Conservation (phyloP, 2,329 filamentous ascomycete species). For the Aspergillus glaucus region DNA sequence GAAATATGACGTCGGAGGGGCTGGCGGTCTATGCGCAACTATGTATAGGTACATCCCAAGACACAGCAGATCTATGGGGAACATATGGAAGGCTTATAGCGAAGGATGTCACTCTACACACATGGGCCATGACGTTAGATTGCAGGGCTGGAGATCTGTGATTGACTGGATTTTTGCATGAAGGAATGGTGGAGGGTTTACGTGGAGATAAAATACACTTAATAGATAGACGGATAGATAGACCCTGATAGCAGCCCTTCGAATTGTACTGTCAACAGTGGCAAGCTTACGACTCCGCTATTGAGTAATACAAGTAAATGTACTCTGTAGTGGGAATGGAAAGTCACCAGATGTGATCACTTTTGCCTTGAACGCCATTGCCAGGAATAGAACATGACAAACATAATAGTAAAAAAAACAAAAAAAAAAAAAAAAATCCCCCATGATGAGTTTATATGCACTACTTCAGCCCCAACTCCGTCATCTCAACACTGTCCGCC, state of each 20-base stretch:
- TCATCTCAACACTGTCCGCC: slow-evolving; percentile 47
- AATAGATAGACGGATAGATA: no score
- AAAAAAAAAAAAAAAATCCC: slow-evolving; percentile 7
- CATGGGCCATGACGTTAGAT: not conserved
- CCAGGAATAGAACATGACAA: slow-evolving; percentile 3
- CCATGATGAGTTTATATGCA: not conserved
- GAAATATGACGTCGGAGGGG: not conserved
- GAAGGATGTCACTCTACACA: not conserved
- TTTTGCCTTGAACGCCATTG: no score
- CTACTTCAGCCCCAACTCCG: slow-evolving; percentile 35
- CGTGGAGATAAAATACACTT: not conserved
- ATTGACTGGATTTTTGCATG: not conserved
- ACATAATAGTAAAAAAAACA: slow-evolving; percentile 2
- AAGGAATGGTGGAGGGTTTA: not conserved
- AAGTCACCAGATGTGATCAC: no score
- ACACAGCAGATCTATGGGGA: no score
- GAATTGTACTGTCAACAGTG: not conserved
- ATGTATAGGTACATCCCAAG: not conserved
- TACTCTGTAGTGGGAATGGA: not conserved
- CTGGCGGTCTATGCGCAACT: not conserved
- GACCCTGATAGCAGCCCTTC: not conserved
- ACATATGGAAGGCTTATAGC: not conserved
- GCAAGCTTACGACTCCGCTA: not conserved
- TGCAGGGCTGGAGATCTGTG: not conserved
- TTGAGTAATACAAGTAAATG: no score